Evolutionary conservation across 352 stramenopile species (phyloP).

Genomic region (Phytophthora ohioensis): DNA sequence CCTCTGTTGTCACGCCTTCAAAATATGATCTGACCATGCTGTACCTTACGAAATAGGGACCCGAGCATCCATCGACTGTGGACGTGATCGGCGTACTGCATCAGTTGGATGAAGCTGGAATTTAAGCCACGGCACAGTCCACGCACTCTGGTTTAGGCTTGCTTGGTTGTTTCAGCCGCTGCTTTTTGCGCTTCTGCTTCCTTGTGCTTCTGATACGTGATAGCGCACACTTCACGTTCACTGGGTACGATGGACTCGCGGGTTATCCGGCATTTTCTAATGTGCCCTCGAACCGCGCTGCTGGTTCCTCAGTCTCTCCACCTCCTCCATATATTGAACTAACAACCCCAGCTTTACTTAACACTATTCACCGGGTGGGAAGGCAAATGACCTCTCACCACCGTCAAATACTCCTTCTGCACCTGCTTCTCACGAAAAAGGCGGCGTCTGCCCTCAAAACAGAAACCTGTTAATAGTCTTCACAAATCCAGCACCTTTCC

Average conservation of each 20-base stretch:
- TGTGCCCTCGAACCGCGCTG: conserved; percentile 61
- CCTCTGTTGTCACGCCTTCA: conserved; percentile 3
- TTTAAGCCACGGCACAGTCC: conserved; percentile 20
- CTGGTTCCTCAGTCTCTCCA: conserved; percentile 61
- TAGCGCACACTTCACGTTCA: conserved; percentile 64
- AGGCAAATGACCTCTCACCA: conserved; percentile 78
- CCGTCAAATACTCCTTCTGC: conserved; percentile 88
- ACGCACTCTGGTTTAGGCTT: conserved; percentile 7
- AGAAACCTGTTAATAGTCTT: too few relatives aligned
- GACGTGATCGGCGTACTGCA: conserved; percentile 65
- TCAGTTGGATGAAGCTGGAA: conserved; percentile 55
- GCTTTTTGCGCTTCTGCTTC: conserved; percentile 16
- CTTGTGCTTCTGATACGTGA: conserved; percentile 57
- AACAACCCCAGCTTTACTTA: conserved; percentile 59
- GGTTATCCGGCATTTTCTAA: conserved; percentile 60
- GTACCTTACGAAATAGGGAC: conserved; percentile 35
- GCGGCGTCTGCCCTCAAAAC: conserved; percentile 11
- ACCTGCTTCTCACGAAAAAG: conserved; percentile 85
- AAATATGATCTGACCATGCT: conserved; percentile 4
- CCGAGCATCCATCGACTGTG: conserved; percentile 65
- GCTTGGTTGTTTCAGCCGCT: conserved; percentile 5
- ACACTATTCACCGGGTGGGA: conserved; percentile 55
- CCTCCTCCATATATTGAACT: conserved; percentile 77
- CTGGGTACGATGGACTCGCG: conserved; percentile 62
- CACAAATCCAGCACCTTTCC: too few relatives aligned